phyloP scores from a whole-genome alignment of 768 basidiomycete genomes.

The Terana coerulea region DNA sequence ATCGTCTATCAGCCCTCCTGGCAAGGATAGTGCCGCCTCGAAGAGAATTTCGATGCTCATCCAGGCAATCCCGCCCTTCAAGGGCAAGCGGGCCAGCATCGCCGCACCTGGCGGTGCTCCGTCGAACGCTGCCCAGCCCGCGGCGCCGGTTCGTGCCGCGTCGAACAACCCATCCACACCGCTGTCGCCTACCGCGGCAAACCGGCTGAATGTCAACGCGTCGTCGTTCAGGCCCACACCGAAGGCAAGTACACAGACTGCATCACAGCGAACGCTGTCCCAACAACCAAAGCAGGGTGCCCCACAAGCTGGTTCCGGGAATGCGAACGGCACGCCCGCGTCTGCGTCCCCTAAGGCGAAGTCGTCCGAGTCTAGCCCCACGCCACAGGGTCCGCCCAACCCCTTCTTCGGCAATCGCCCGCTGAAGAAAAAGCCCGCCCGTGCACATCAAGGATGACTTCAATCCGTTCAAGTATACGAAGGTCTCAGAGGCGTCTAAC shows the following conservation, averaged over 20 bases:
- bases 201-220: conserved; percentile 83
- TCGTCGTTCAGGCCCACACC: conserved; percentile 89
- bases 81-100: conserved; percentile 47
- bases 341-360: conserved; percentile 63
- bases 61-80: conserved; percentile 89
- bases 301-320: conserved; percentile 28
- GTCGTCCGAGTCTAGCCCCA: conserved; percentile 38
- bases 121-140: conserved; percentile 22
- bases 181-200: conserved; percentile 52
- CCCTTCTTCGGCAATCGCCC: conserved; percentile 86
- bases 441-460: conserved; percentile 96
- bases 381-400: conserved; percentile 57
- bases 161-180: conserved; percentile 31
- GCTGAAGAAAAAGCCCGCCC: conserved; percentile 63
- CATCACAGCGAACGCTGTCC: conserved; percentile 19
- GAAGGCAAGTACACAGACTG: conserved; percentile 72
- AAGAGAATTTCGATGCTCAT: conserved; percentile 69
- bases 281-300: conserved; percentile 1
- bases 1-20: conserved; percentile 17
- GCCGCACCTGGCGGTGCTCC: conserved; percentile 5
- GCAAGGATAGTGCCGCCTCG: conserved; percentile 8
- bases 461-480: conserved; percentile 90
- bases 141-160: conserved; percentile 17
- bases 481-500: conserved; percentile 69
- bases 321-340: conserved; percentile 30